These are phyloP conservation scores for Barnettozyma botsteinii DNA, from an alignment of 805 yeast genomes.

Conservation along the genomic window DNA sequence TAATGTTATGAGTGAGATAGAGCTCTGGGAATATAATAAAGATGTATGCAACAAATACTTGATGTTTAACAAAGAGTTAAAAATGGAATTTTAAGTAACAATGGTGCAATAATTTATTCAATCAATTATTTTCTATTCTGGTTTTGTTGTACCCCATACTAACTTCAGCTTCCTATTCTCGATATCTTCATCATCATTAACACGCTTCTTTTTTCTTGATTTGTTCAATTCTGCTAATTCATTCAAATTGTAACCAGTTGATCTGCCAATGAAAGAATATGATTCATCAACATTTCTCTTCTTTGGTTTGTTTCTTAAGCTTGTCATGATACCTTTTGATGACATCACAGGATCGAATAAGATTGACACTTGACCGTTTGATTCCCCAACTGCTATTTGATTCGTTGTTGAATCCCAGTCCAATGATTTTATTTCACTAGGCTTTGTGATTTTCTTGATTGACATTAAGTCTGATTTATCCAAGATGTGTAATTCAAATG, in stretches of 20 bases:
- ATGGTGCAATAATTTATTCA: too few species aligned
- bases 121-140: background rate
- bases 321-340: conserved; percentile 16
- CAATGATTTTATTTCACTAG: conserved; percentile 11
- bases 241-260: conserved; percentile 16
- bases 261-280: conserved; percentile 5
- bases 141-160: conserved; percentile 14
- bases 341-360: conserved; percentile 21
- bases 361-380: conserved; percentile 10
- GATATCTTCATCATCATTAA: background rate
- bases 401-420: conserved; percentile 20
- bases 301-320: conserved; percentile 17
- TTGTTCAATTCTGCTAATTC: conserved; percentile 14
- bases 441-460: conserved; percentile 5
- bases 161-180: conserved; percentile 7
- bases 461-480: conserved; percentile 20
- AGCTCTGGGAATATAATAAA: conserved; percentile 6
- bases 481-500: conserved; percentile 10
- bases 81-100: conserved; percentile 4
- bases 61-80: background rate
- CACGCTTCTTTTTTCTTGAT: conserved; percentile 10
- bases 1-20: conserved; percentile 3
- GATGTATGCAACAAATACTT: conserved; percentile 7
- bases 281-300: conserved; percentile 16
- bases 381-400: conserved; percentile 22